Conservation (phyloP, 78 protist genomes). For the Dictyostelium capitatum region DNA sequence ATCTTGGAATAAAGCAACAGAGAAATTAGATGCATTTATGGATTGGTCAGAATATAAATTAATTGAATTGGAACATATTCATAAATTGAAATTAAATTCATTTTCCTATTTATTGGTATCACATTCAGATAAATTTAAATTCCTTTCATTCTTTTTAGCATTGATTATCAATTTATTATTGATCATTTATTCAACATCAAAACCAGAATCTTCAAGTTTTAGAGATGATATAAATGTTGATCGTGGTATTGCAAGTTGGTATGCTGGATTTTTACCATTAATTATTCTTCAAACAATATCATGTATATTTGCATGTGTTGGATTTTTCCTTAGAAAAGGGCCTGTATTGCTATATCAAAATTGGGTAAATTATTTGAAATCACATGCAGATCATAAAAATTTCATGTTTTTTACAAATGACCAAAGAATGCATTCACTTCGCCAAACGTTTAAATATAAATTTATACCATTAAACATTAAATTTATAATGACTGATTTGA, state of each 20-base stretch:
- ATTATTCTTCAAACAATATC: conserved; percentile 45
- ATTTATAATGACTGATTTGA: conserved; percentile 25
- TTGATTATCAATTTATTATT: conserved; percentile 58
- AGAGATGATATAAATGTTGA: conserved; percentile 5
- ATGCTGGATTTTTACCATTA: conserved; percentile 27
- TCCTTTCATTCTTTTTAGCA: conserved; percentile 45
- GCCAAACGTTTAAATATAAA: conserved; percentile 18
- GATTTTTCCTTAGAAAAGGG: conserved; percentile 33
- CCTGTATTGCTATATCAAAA: conserved; percentile 36
- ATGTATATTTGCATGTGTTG: conserved; percentile 40
- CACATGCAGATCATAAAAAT: conserved; percentile 4
- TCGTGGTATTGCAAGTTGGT: conserved; percentile 1
- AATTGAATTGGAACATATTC: conserved; percentile 68
- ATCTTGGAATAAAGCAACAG: conserved; percentile 77
- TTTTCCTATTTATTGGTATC: conserved; percentile 37
- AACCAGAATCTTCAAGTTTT: background rate
- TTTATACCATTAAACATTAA: conserved; percentile 31
- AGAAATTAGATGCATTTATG: conserved; percentile 76
- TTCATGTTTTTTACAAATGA: conserved; percentile 45
- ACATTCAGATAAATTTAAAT: conserved; percentile 41
- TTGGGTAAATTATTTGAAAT: conserved; percentile 63
- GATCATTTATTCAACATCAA: conserved; percentile 25
- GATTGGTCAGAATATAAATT: conserved; percentile 75
- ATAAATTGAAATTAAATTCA: conserved; percentile 24
- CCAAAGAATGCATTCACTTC: conserved; percentile 40